A percentile compares a stretch with the other conserved stretches of the same genome.
phyloP scores from a whole-genome alignment of 2,329 filamentous ascomycete genomes.

The Plectosphaerella sp. region DNA sequence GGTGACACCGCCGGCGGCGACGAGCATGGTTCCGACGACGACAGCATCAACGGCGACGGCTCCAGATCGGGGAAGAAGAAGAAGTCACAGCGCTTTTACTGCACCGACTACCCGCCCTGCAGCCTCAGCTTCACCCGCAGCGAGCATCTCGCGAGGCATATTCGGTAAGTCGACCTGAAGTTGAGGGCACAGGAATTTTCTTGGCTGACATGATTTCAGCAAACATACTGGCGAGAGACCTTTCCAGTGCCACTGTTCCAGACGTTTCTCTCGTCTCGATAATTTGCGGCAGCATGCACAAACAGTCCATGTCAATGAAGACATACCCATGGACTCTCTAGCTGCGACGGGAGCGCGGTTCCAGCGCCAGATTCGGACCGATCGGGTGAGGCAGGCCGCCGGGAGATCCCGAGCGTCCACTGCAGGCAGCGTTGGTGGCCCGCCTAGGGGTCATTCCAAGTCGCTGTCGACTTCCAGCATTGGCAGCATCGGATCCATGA shows the following conservation, averaged over 20 bases:
- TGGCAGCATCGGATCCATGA: slow-evolving; percentile 62
- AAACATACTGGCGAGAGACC: slow-evolving; percentile 98
- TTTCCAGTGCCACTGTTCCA: slow-evolving; percentile 92
- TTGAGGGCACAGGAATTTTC: too few species aligned
- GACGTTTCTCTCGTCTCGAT: slow-evolving; percentile 88
- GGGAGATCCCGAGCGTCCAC: slow-evolving; percentile 74
- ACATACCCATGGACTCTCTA: slow-evolving; percentile 89
- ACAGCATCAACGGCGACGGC: slow-evolving; percentile 58
- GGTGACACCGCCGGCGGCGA: slow-evolving; percentile 49
- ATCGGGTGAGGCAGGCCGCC: slow-evolving; percentile 71
- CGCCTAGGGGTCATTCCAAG: slow-evolving; percentile 78
- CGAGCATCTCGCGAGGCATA: slow-evolving; percentile 91
- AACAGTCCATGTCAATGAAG: slow-evolving; percentile 95
- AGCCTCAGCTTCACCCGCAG: slow-evolving; percentile 92
- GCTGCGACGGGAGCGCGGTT: slow-evolving; percentile 90
- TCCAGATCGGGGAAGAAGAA: slow-evolving; percentile 85
- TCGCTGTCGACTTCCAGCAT: slow-evolving; percentile 84
- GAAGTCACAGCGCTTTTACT: slow-evolving; percentile 94
- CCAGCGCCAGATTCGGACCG: slow-evolving; percentile 85
- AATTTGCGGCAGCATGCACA: slow-evolving; percentile 96
- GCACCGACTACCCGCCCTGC: slow-evolving; percentile 90
- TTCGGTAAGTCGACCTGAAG: slow-evolving; percentile 55
- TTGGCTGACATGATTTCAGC: slow-evolving; percentile 35
- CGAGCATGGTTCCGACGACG: slow-evolving; percentile 59
- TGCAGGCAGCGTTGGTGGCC: slow-evolving; percentile 65